These are phyloP conservation scores for Dispira simplex DNA, from an alignment of 192 early-diverging fungal genomes.

Conservation along the genomic window DNA sequence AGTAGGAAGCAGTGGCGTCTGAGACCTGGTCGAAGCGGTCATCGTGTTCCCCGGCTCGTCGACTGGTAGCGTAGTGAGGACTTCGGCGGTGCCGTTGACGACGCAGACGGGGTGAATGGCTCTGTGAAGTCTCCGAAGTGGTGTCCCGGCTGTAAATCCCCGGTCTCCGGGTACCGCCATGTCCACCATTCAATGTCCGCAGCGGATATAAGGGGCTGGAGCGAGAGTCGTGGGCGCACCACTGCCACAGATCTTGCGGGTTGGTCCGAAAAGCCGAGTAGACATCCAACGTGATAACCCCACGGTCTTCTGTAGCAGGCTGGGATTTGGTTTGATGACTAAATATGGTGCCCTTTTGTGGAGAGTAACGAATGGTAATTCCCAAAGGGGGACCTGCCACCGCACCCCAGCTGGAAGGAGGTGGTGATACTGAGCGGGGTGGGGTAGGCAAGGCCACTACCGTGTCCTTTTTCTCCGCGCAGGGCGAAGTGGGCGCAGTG, in stretches of 20 bases:
- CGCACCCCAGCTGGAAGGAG: not conserved
- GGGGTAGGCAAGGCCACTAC: not conserved
- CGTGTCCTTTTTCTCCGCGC: not conserved
- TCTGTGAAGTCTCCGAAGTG: not conserved
- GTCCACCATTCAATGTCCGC: not conserved
- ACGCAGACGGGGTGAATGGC: not conserved
- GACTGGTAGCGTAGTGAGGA: not conserved
- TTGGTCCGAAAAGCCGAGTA: conserved; percentile 8
- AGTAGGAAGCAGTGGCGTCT: no score
- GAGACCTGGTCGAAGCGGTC: no score
- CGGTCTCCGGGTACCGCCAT: not conserved
- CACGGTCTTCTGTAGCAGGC: not conserved
- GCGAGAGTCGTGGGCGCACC: not conserved
- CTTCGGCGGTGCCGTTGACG: not conserved
- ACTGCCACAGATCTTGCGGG: conserved; percentile 1
- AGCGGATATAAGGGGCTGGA: not conserved
- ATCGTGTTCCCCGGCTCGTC: not conserved
- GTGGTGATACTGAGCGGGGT: not conserved
- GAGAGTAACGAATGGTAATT: not conserved
- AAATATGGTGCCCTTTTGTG: not conserved
- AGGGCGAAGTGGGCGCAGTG: not conserved
- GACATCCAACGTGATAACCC: not conserved
- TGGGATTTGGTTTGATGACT: not conserved
- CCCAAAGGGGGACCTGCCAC: not conserved
- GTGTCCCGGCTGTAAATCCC: not conserved